These are phyloP conservation scores for Penicillium subrubescens DNA, from an alignment of 495 filamentous ascomycete genomes.

Conservation along the genomic window DNA sequence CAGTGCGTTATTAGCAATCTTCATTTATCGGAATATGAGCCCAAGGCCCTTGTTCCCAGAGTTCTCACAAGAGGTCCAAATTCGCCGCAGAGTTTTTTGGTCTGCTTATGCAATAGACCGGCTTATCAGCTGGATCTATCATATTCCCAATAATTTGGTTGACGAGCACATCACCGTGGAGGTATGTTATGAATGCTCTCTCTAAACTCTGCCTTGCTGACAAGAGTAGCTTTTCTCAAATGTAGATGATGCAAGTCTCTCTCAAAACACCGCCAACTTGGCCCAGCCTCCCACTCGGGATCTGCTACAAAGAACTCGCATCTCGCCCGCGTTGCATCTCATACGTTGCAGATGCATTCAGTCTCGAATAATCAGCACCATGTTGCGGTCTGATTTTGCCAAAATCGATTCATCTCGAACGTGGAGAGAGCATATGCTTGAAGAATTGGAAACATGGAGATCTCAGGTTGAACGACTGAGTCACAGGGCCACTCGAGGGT, in stretches of 20 bases:
- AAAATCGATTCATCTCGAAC: slow-evolving; percentile 4
- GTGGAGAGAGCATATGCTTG: slow-evolving; percentile 26
- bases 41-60: not conserved
- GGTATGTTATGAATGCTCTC: slow-evolving; percentile 3
- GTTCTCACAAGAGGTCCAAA: slow-evolving; percentile 18
- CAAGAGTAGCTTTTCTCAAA: slow-evolving; percentile 22
- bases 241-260: slow-evolving; percentile 19
- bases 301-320: slow-evolving; percentile 19
- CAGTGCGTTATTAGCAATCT: slow-evolving; percentile 24
- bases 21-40: slow-evolving; percentile 14
- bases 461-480: slow-evolving; percentile 18
- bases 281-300: not conserved
- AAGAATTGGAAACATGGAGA: slow-evolving; percentile 22
- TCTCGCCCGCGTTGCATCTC: slow-evolving; percentile 25
- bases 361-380: slow-evolving; percentile 23
- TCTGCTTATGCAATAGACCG: slow-evolving; percentile 30
- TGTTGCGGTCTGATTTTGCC: slow-evolving; percentile 23
- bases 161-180: slow-evolving; percentile 25
- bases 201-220: not conserved
- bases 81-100: slow-evolving; percentile 28
- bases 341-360: slow-evolving; percentile 27
- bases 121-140: slow-evolving; percentile 27
- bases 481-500: slow-evolving; percentile 18
- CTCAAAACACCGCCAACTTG: slow-evolving; percentile 4
- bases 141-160: slow-evolving; percentile 22